Conservation (phyloP, 1,139 yeast species). For the Pichia sp. region DNA sequence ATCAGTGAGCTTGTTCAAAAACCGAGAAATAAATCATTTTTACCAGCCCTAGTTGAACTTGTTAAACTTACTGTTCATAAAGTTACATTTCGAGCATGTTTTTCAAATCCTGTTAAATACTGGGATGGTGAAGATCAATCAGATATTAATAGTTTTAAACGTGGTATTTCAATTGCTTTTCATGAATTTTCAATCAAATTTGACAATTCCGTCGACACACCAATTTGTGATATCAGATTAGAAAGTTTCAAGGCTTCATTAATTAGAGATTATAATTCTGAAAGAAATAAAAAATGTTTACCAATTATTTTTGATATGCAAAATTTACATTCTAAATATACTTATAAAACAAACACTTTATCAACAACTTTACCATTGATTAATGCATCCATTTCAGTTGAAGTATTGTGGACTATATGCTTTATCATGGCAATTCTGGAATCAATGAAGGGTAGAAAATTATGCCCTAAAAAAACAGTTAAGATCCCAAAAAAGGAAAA, state of each 20-base stretch:
- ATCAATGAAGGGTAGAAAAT: conserved; percentile 13
- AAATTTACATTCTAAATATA: conserved; percentile 16
- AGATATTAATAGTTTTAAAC: conserved; percentile 21
- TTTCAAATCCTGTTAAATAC: conserved; percentile 24
- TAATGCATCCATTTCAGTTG: conserved; percentile 23
- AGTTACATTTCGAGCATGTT: conserved; percentile 23
- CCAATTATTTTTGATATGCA: conserved; percentile 11
- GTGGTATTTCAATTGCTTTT: conserved; percentile 21
- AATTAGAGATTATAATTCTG: conserved; percentile 21
- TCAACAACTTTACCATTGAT: conserved; percentile 22
- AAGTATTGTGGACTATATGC: conserved; percentile 26
- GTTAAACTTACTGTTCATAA: conserved; percentile 14
- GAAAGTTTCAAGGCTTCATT: conserved; percentile 6
- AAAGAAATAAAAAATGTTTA: conserved; percentile 10
- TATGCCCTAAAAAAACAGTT: neutral
- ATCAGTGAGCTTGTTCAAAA: neutral
- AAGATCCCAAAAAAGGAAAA: neutral
- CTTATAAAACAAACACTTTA: conserved; percentile 13
- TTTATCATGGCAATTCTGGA: conserved; percentile 22
- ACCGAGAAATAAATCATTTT: neutral
- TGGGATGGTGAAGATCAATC: conserved; percentile 26
- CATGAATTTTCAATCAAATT: conserved; percentile 4
- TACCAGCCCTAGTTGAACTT: conserved; percentile 15
- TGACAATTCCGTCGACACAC: conserved; percentile 13
- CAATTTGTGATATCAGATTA: conserved; percentile 13